A percentile compares a stretch with the other conserved stretches of the same genome.
These are phyloP conservation scores for Yamadazyma mexicana DNA, from an alignment of 1,139 yeast species.

Conservation along the genomic window DNA sequence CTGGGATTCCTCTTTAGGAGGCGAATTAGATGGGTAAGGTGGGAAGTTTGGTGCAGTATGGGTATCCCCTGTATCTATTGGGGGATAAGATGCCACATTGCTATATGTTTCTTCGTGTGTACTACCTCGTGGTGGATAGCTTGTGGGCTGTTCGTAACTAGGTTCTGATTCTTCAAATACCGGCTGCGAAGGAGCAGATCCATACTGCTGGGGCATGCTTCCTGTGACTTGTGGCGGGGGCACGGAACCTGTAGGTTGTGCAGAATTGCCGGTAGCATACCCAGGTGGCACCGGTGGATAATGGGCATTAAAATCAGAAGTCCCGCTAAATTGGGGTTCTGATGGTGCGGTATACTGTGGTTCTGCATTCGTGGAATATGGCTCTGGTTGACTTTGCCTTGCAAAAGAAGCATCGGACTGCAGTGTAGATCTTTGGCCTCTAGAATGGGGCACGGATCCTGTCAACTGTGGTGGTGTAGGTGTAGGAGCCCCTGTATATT, in stretches of 20 bases:
- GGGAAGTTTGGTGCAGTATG: background rate
- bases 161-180: conserved; percentile 3
- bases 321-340: background rate
- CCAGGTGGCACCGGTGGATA: background rate
- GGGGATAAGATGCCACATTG: conserved; percentile 12
- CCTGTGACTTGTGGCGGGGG: conserved; percentile 1
- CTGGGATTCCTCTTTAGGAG: conserved; percentile 1
- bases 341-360: background rate
- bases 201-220: too few species aligned
- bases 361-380: background rate
- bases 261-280: too few species aligned
- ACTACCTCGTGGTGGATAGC: conserved; percentile 1
- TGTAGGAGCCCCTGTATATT: background rate
- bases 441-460: conserved; percentile 2
- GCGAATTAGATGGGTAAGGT: conserved; percentile 3
- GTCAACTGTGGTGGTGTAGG: conserved; percentile 4
- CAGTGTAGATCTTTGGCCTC: background rate
- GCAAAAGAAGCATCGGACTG: background rate
- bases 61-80: conserved; percentile 4
- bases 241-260: too few species aligned
- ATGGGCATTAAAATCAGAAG: background rate
- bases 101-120: conserved; percentile 5
- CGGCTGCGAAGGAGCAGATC: too few species aligned
- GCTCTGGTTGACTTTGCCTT: background rate
- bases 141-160: background rate